Base-by-base conservation (phyloP, 352 stramenopile genomes). In the Globisporangium emineosum region DNA sequence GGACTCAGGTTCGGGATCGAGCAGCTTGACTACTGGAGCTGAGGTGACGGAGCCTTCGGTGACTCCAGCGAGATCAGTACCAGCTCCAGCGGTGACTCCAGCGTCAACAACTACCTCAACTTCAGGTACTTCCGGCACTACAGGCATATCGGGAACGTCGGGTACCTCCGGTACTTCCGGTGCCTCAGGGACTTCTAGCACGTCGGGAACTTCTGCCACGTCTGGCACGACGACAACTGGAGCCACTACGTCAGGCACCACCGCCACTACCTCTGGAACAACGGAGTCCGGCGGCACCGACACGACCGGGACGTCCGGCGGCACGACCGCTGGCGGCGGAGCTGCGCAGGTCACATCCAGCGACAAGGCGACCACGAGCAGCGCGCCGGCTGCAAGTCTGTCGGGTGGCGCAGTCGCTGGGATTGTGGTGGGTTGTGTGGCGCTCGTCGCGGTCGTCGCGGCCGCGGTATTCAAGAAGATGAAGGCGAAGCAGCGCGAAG, bases 401-500 rank as follows among this genome's bases (percentile, higher is more conserved):
- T 53, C 60, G 25, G 35, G 50, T 27, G 60, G 60, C 8, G 50
- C 50, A n/a, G 37, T 60, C 27, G 50, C 60, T 0, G 60, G 60
- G 1, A 65, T 65, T 8, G 60, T 37, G 15, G 37, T 60, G 13
- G 51, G 60, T 6, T 66, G 60, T 21, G n/a, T 37, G 35, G 51
- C 51, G 23, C 19, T 51, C n/a, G 7, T 66, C 10, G 60, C 60
- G 40, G 12, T 54, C 25, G 35, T 65, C 50, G 60, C 37, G 7
- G 60, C 49, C 1, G 60, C 37, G 10, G 37, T 60, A 23, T 37
- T 60, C 50, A 51, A 55, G 27, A 66, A 58, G 35, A 54, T 66
- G 50, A 51, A 65, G 50, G 30, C 37, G 5, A 65, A 66, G 60
- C 60, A 66, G 50, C 60, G 60, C 35, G 60, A 66, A 23, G 60